Percentiles rank a stretch among this genome's conserved stretches.
These are phyloP conservation scores for Fusarium setosum DNA, from an alignment of 2,329 filamentous ascomycete species.

Conservation along the genomic window DNA sequence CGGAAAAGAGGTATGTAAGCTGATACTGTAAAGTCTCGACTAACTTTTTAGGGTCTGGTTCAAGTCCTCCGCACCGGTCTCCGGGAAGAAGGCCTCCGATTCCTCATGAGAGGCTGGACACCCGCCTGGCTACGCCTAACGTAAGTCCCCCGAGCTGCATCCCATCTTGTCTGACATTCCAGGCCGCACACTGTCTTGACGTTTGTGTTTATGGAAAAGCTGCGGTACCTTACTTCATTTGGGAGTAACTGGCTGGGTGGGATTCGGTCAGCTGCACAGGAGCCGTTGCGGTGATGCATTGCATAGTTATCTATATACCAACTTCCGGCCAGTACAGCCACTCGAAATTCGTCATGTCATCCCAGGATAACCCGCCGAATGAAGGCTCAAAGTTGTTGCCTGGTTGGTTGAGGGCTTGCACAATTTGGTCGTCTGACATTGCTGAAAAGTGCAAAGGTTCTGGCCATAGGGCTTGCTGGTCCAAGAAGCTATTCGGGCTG, in stretches of 20 bases:
- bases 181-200: slow-evolving; percentile 59
- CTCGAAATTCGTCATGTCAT: slow-evolving; percentile 68
- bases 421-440: slow-evolving; percentile 77
- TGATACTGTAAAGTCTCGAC: not conserved
- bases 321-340: slow-evolving; percentile 66
- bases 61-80: slow-evolving; percentile 49
- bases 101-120: slow-evolving; percentile 60
- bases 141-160: slow-evolving; percentile 36
- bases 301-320: slow-evolving; percentile 41
- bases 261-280: slow-evolving; percentile 12
- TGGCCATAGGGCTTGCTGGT: slow-evolving; percentile 52
- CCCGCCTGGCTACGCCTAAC: slow-evolving; percentile 58
- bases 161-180: slow-evolving; percentile 3
- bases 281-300: slow-evolving; percentile 22
- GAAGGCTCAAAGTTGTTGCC: slow-evolving; percentile 68
- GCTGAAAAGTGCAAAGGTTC: slow-evolving; percentile 72
- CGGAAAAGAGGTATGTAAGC: slow-evolving; percentile 38
- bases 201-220: slow-evolving; percentile 59
- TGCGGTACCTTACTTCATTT: slow-evolving; percentile 48
- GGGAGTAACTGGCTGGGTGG: slow-evolving; percentile 34
- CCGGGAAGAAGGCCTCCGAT: slow-evolving; percentile 52
- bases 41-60: slow-evolving; percentile 43
- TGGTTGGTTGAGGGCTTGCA: slow-evolving; percentile 72
- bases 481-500: slow-evolving; percentile 41
- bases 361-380: slow-evolving; percentile 67